Evolutionary conservation across 2,329 filamentous ascomycete genomes (phyloP), one percentile per base, ranked within the genome.

Genomic region (Colletotrichum tofieldiae): DNA sequence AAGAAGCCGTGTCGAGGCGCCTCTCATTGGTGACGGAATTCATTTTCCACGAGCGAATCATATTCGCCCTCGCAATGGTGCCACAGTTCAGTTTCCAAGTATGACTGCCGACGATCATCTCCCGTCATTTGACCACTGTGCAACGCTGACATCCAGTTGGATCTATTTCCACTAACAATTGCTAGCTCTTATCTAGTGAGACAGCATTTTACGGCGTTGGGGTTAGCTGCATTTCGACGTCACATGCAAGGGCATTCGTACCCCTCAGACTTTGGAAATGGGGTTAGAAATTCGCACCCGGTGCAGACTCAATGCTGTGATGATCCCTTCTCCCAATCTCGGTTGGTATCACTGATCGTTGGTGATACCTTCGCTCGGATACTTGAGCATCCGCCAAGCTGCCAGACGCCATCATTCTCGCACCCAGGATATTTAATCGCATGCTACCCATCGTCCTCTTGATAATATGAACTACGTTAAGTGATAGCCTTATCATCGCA

Each of bases 41-140:
- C 59, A 64, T 63, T 45, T 64, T 68, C 56, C 49, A 29, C 63
- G 18, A 23, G 47, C 66, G 51, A 68, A 64, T 64, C 59, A 64
- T 4, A 1, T 39, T 11, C 32, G 7, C 16, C 20, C 20, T 14
- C 35, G 26, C 35, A 32, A 32, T 35, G 3, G 29, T 18, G 23
- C 59, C 9, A n/a, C 26, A 18, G 59, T 12, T 8, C 9, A 26
- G 5, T 55, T 20, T 54, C 37, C 26, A 16, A 16, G 11, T 26
- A 39, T 56, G 32, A 26, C 20, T 23, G 35, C n/a, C 26, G 35
- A 16, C n/a, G 51, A 55, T 54, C 62, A 39, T 29, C 29, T 55
- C 43, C 32, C n/a, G 32, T 39, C 45, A 54, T 55, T 49, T 32
- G 56, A 47, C 60, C 35, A 8, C 26, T 26, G 41, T 16, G 14